Evolutionary conservation across 805 yeast species (phyloP).

Genomic region (Ogataea parapolymorpha): DNA sequence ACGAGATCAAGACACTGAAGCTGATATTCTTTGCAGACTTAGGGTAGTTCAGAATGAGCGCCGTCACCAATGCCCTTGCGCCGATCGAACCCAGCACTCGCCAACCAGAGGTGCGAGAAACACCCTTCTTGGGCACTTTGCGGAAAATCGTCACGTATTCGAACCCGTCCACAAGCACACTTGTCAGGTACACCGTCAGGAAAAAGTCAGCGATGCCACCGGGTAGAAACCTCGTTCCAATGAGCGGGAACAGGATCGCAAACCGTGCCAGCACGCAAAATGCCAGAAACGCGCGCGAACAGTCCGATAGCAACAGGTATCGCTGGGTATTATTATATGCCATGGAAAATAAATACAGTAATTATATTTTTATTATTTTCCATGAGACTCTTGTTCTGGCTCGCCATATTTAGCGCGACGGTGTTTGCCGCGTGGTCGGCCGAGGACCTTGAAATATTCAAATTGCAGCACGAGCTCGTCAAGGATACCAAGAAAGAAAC

Average conservation of each 20-base stretch:
- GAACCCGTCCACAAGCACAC: conserved; percentile 20
- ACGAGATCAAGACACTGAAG: conserved; percentile 23
- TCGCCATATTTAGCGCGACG: conserved; percentile 5
- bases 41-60: conserved; percentile 26
- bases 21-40: conserved; percentile 23
- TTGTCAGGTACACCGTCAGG: conserved; percentile 14
- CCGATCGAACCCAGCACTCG: conserved; percentile 7
- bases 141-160: conserved; percentile 21
- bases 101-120: conserved; percentile 10
- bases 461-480: conserved; percentile 61
- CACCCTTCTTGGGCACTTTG: conserved; percentile 8
- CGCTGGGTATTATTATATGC: conserved; percentile 25
- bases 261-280: conserved; percentile 47
- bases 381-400: conserved; percentile 14
- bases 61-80: conserved; percentile 15
- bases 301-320: conserved; percentile 21
- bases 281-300: conserved; percentile 43
- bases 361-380: background rate
- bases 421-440: conserved; percentile 29
- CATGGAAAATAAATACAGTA: background rate
- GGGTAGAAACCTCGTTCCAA: conserved; percentile 61
- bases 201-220: conserved; percentile 72
- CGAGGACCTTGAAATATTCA: conserved; percentile 79
- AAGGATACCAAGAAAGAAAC: conserved; percentile 45
- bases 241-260: conserved; percentile 54